These are phyloP conservation scores for Lipomyces mesembrius DNA, from an alignment of 805 yeast genomes.

Conservation along the genomic window DNA sequence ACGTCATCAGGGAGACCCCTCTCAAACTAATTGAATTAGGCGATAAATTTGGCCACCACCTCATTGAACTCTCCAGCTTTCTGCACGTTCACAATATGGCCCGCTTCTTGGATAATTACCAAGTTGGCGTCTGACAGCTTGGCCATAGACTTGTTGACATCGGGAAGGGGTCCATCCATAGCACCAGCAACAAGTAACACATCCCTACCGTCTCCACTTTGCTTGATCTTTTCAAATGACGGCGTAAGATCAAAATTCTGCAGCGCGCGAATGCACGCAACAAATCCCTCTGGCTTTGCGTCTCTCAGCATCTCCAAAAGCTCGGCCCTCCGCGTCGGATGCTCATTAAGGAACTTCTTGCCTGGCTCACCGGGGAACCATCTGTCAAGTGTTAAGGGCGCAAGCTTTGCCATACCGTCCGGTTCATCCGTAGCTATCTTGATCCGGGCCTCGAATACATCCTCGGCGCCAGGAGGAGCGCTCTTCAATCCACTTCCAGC, in stretches of 20 bases:
- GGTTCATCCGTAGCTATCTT: constrained; percentile 20
- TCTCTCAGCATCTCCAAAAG: constrained; percentile 22
- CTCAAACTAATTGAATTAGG: constrained; percentile 3
- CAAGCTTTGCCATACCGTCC: constrained; percentile 32
- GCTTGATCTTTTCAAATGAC: constrained; percentile 23
- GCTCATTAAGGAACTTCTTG: constrained; percentile 15
- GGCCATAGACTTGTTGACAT: constrained; percentile 19
- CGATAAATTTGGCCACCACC: constrained; percentile 26
- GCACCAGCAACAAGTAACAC: constrained; percentile 31
- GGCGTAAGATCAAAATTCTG: constrained; percentile 32
- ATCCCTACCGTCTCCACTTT: constrained; percentile 16
- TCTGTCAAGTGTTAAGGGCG: constrained; percentile 26
- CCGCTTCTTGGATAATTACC: constrained; percentile 17
- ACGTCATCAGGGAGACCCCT: not conserved
- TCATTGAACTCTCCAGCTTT: constrained; percentile 23
- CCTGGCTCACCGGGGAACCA: constrained; percentile 36
- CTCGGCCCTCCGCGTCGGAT: constrained; percentile 20
- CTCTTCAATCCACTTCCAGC: constrained; percentile 24
- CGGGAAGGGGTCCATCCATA: constrained; percentile 30
- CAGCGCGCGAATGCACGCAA: constrained; percentile 30
- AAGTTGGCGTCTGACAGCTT: constrained; percentile 21
- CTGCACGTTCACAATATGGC: constrained; percentile 34
- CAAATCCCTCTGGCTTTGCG: constrained; percentile 28
- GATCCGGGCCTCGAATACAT: constrained; percentile 27
- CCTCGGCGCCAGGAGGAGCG: constrained; percentile 17